Evolutionary conservation across 148 eudicot genomes (phyloP), one percentile per base, ranked within the genome.

Genomic region (Vaccinium vitisidaea): DNA sequence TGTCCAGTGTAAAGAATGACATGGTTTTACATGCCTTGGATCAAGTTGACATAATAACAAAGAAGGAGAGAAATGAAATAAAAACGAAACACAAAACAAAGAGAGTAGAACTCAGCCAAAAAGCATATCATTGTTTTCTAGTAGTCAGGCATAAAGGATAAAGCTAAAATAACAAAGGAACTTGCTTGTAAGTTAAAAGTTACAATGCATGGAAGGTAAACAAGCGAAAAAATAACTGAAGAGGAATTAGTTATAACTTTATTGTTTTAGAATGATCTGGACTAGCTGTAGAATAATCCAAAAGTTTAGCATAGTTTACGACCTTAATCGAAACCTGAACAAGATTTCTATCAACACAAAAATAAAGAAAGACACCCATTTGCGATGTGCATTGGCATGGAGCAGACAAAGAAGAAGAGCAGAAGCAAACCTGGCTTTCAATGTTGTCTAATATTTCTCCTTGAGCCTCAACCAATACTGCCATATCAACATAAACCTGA

Each of bases 161-260:
- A 79, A 79, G n/a, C 54, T 12, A 73, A 73, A 75, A 75, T 75
- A 46, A 75, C 50, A 39, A 39, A 18, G n/a, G 50, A 74, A 74
- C 21, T 39, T 75, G 15, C 25, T 9, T 8, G 53, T 46, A 19
- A 39, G 77, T 43, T 73, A 18, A 69, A 27, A 69, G 74, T 30
- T 30, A 5, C 13, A 30, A 16, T 2, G 2, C 23, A 39, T 5
- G 77, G 77, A 73, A 73, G 49, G 50, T 73, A 8, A 32, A 43
- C 46, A 43, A 5, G 46, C 46, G 46, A 43, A 43, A 43, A 43
- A 43, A 67, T 25, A 67, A 25, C 73, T 25, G 16, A 25, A 27
- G 39, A 27, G 39, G 74, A 69, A 30, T 11, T 30, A 12, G 6
- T 30, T 27, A 69, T 30, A 30, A 27, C 16, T 69, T 1, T 4